Percentiles rank a stretch among this genome's conserved stretches.
phyloP scores from a whole-genome alignment of 23 red algal genomes.

The Gracilaria gracilis region DNA sequence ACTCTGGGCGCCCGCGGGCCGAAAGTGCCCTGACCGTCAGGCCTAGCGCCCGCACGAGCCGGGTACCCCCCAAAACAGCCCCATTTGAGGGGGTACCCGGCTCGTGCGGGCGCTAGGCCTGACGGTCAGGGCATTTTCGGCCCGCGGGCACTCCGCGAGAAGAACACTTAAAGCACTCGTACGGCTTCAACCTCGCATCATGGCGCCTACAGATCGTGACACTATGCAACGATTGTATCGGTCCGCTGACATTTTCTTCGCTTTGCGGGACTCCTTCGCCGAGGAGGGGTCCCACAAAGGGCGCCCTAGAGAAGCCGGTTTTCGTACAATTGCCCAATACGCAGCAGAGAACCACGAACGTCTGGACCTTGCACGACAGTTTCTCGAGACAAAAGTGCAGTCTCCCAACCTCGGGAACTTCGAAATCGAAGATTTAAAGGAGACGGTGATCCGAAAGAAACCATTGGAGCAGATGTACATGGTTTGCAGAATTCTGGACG shows the following conservation, averaged over 20 bases:
- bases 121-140: background rate
- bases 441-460: background rate
- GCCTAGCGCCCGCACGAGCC: too few relatives aligned
- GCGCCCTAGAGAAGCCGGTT: background rate
- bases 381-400: background rate
- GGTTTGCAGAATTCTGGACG: background rate
- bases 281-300: background rate
- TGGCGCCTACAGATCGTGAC: background rate
- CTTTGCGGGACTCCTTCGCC: background rate
- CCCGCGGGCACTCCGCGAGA: background rate
- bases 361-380: background rate
- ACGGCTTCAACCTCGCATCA: background rate
- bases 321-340: background rate
- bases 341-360: background rate
- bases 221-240: background rate
- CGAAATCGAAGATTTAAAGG: background rate
- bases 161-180: background rate
- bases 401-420: background rate
- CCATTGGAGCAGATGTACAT: constrained; percentile 1
- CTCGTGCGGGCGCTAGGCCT: background rate
- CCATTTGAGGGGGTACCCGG: too few relatives aligned
- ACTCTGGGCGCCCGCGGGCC: background rate
- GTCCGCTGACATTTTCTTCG: background rate
- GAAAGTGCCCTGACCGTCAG: background rate
- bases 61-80: too few relatives aligned